Evolutionary conservation across 805 yeast species (phyloP), one percentile per base, ranked within the genome.

Genomic region (Spathaspora arborariae): DNA sequence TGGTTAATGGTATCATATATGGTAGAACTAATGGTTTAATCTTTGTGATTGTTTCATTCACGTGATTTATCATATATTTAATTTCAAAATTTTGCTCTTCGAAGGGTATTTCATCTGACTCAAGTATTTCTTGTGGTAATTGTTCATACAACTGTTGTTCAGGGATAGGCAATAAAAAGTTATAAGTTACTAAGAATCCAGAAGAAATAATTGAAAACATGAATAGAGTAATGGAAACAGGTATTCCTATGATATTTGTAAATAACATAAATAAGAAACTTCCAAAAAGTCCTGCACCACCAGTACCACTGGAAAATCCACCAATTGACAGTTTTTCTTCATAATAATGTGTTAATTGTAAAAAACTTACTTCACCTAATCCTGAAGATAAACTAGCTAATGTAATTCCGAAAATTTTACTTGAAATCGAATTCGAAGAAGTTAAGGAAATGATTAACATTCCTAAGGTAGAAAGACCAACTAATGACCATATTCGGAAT

Each of bases 301-400:
- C 98, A 0, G 98, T 92, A 1, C 99, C 99, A 6, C 90, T 79
- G 18, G 96, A 86, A 81, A 95, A 92, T 0, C 96, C 97, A 42
- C 84, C 81, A 40, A 92, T 69, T 3, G 95, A 72, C n/a, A 60
- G 54, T 15, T 73, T 72, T 16, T 72, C 75, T n/a, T 52, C 46
- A 62, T 81, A 89, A 56, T 72, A 84, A 59, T 91, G 96, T 1
- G 97, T 88, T 63, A 92, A 67, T 61, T 88, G 96, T 38, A 92
- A 66, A 54, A 92, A 92, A 0, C 97, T 88, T 5, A 87, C 70
- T 60, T 92, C 99, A 0, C 99, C 99, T 20, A 91, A 66, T 0
- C 98, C 98, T 0, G 96, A 84, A 15, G 96, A 83, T 2, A 80
- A 53, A 0, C 96, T 88, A 0, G 97, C 97, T 53, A 91, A 57